Percentiles rank a stretch among this genome's conserved stretches.
phyloP scores from a whole-genome alignment of 78 protist species.

The Dictyostelium purpureum region DNA sequence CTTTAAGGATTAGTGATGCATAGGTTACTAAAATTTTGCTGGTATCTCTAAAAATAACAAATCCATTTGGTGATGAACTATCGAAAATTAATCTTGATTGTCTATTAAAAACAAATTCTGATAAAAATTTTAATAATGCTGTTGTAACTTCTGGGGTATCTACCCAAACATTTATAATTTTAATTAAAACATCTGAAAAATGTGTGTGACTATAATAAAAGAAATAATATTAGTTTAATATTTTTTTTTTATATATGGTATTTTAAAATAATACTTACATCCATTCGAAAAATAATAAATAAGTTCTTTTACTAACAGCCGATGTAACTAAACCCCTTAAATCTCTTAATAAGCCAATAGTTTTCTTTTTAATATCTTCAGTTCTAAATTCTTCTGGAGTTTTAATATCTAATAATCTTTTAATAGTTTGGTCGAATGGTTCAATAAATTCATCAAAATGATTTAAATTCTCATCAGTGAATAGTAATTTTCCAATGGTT shows the following conservation, averaged over 20 bases:
- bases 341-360: conserved; percentile 44
- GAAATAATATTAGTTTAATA: background rate
- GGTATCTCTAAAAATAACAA: conserved; percentile 52
- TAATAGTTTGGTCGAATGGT: conserved; percentile 24
- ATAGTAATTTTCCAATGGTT: conserved; percentile 36
- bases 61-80: conserved; percentile 33
- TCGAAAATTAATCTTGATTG: conserved; percentile 38
- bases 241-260: background rate
- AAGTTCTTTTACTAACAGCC: conserved; percentile 18
- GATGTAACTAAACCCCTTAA: conserved; percentile 35
- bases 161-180: conserved; percentile 12
- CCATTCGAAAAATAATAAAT: conserved; percentile 31
- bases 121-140: background rate
- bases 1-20: conserved; percentile 22
- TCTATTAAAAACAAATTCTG: conserved; percentile 51
- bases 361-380: conserved; percentile 16
- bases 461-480: conserved; percentile 42
- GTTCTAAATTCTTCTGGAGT: conserved; percentile 27
- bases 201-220: background rate
- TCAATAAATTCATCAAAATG: conserved; percentile 52
- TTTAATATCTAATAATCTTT: background rate
- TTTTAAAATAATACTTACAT: background rate
- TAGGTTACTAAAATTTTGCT: conserved; percentile 35
- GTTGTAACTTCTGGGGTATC: conserved; percentile 41
- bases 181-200: conserved; percentile 1